phyloP scores from a whole-genome alignment of 1,284 basidiomycete species.

The Tilletia indica region DNA sequence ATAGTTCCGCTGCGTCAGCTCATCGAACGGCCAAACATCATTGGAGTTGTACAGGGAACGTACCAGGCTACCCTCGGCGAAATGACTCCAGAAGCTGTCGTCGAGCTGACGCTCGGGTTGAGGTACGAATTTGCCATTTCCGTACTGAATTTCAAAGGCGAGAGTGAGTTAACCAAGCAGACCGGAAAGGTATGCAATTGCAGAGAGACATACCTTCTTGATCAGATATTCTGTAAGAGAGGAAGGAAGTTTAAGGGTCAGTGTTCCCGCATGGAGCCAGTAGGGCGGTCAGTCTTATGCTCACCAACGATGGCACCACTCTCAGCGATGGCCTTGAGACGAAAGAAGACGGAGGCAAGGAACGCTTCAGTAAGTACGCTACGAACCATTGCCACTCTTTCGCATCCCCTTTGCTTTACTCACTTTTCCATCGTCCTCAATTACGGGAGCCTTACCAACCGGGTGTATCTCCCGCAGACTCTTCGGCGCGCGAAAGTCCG shows the following conservation, averaged over 20 bases:
- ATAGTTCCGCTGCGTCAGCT: no score
- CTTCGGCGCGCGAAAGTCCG: conserved; percentile 41
- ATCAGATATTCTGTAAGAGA: conserved; percentile 45
- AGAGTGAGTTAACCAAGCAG: not conserved
- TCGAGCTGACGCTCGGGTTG: conserved; percentile 36
- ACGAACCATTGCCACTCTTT: not conserved
- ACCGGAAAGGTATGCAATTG: not conserved
- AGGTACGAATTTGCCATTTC: conserved; percentile 35
- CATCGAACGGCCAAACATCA: no score
- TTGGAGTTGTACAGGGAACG: no score
- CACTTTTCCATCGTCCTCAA: conserved; percentile 42
- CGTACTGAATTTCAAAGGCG: conserved; percentile 29
- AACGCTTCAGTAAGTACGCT: not conserved
- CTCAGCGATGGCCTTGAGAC: conserved; percentile 40
- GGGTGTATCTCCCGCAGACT: conserved; percentile 46
- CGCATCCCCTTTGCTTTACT: not conserved
- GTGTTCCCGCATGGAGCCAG: not conserved
- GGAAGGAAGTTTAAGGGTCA: not conserved
- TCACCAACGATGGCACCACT: conserved; percentile 50
- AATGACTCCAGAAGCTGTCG: conserved; percentile 48
- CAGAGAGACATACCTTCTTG: conserved; percentile 23
- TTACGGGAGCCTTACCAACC: conserved; percentile 51
- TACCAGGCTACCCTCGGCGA: conserved; percentile 37
- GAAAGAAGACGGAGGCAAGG: not conserved
- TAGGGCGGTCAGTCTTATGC: conserved; percentile 2